phyloP scores from a whole-genome alignment of 2,329 filamentous ascomycete genomes.

The Calycina marina region DNA sequence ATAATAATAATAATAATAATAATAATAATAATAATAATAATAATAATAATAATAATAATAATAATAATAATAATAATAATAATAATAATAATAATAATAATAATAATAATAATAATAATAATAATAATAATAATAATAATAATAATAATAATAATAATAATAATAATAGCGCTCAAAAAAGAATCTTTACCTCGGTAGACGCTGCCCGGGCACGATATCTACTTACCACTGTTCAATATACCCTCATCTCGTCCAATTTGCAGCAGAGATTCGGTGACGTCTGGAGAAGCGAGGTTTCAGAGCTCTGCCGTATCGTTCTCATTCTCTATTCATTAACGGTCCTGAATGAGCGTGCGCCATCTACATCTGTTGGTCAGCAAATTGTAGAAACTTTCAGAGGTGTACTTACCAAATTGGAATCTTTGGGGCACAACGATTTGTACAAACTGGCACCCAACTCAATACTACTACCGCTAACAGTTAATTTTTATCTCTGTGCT shows the following conservation, averaged over 20 bases:
- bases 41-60: too few species aligned
- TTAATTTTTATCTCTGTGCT: conserved; percentile 1
- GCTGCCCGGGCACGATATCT: conserved; percentile 1
- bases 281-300: not conserved
- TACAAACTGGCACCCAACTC: not conserved
- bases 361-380: not conserved
- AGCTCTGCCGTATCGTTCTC: not conserved
- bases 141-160: not conserved
- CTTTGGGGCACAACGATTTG: not conserved
- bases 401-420: not conserved
- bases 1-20: too few species aligned
- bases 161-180: not conserved
- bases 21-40: too few species aligned
- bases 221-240: conserved; percentile 3
- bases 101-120: too few species aligned
- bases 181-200: not conserved
- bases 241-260: conserved; percentile 2
- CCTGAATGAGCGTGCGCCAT: conserved; percentile 1
- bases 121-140: not conserved
- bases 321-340: not conserved
- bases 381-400: not conserved
- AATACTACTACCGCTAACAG: not conserved
- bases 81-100: too few species aligned
- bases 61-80: too few species aligned
- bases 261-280: not conserved